phyloP scores from a whole-genome alignment of 179 eudicot species.

The Patellifolia procumbens region DNA sequence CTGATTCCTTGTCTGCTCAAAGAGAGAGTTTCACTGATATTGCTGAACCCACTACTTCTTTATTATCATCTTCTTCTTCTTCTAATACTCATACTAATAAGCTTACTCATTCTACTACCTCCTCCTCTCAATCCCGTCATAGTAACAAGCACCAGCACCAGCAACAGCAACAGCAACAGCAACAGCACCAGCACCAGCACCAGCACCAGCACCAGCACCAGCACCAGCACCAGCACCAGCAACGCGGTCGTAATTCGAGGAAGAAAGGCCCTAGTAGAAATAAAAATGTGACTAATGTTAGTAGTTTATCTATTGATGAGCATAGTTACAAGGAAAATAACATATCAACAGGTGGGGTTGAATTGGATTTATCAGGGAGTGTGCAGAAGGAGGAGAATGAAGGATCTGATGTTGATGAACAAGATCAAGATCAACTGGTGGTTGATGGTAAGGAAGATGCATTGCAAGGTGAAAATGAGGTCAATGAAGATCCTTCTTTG shows the following conservation, averaged over 20 bases:
- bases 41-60: slow-evolving; percentile 47
- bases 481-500: slow-evolving; percentile 41
- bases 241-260: slow-evolving; percentile 23
- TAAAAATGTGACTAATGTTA: slow-evolving; percentile 46
- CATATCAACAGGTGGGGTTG: slow-evolving; percentile 18
- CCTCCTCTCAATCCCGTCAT: too few relatives aligned
- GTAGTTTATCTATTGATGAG: slow-evolving; percentile 18
- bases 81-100: too few relatives aligned
- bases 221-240: slow-evolving; percentile 6
- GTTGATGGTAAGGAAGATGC: slow-evolving; percentile 45
- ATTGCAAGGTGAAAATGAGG: not conserved
- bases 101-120: too few relatives aligned
- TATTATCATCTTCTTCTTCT: slow-evolving; percentile 3
- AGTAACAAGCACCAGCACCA: too few relatives aligned
- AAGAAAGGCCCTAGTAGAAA: slow-evolving; percentile 30
- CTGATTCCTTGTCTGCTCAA: slow-evolving; percentile 56
- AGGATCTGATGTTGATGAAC: slow-evolving; percentile 58
- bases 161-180: too few relatives aligned
- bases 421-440: slow-evolving; percentile 33
- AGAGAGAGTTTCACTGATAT: slow-evolving; percentile 78
- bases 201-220: too few relatives aligned
- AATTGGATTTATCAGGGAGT: slow-evolving; percentile 24
- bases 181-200: too few relatives aligned
- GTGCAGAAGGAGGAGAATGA: slow-evolving; percentile 36
- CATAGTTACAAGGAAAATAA: slow-evolving; percentile 18